These are phyloP conservation scores for Graphilbum fragrans DNA, from an alignment of 2,329 filamentous ascomycete species.

Conservation along the genomic window DNA sequence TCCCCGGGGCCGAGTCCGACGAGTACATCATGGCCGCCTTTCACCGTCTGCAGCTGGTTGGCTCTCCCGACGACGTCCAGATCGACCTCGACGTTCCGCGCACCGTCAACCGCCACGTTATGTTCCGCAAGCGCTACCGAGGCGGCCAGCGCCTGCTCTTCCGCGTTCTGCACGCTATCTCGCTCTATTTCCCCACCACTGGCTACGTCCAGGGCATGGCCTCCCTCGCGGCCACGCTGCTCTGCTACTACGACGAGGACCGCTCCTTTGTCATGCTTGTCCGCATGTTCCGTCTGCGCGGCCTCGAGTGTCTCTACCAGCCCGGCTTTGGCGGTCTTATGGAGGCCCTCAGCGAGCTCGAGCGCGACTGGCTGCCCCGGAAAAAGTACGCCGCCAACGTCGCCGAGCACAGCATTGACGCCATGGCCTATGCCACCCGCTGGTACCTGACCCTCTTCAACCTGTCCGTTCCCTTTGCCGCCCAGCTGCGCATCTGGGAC, in stretches of 20 bases:
- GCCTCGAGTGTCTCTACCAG: conserved; percentile 73
- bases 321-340: conserved; percentile 79
- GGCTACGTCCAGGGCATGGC: conserved; percentile 99
- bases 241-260: conserved; percentile 97
- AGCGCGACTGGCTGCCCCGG: conserved; percentile 66
- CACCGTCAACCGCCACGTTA: conserved; percentile 90
- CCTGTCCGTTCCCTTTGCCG: conserved; percentile 85
- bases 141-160: conserved; percentile 89
- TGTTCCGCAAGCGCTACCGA: conserved; percentile 87
- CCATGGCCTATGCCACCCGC: conserved; percentile 86
- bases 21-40: conserved; percentile 60
- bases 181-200: conserved; percentile 78
- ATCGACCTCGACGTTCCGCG: conserved; percentile 95
- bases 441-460: conserved; percentile 99
- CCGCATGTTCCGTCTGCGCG: conserved; percentile 82
- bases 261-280: conserved; percentile 91
- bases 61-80: conserved; percentile 84
- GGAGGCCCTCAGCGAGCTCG: conserved; percentile 74
- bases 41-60: conserved; percentile 57
- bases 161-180: conserved; percentile 81
- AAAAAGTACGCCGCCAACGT: conserved; percentile 61
- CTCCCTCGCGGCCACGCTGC: conserved; percentile 75
- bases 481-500: conserved; percentile 93
- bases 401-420: conserved; percentile 66
- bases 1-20: conserved; percentile 50